A percentile compares a stretch with the other conserved stretches of the same genome.
Conservation (phyloP, 2,329 filamentous ascomycete genomes). For the Gremmenia infestans region DNA sequence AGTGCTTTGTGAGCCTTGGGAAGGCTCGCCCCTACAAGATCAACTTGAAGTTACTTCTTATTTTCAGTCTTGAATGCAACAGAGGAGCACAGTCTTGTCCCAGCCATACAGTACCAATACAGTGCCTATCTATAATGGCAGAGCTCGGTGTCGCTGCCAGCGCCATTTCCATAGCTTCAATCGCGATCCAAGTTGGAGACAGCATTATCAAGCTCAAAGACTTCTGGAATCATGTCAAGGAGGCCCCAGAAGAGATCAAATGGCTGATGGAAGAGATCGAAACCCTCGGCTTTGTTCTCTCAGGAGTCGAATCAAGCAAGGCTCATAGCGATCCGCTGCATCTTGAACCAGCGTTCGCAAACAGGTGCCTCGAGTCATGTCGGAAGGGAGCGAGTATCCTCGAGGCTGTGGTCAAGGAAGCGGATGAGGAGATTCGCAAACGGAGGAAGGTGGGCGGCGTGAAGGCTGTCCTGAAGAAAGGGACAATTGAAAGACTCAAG, state of each 20-base stretch:
- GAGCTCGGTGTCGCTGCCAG: background rate
- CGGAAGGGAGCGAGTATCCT: background rate
- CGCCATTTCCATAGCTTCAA: background rate
- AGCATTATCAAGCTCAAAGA: constrained; percentile 1
- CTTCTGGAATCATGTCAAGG: constrained; percentile 1
- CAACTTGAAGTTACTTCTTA: background rate
- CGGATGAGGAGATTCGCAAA: background rate
- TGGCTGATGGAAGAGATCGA: background rate
- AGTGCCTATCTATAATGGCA: background rate
- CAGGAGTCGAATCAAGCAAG: background rate
- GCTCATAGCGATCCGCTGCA: background rate
- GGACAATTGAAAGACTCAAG: constrained; percentile 1
- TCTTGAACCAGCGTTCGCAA: background rate
- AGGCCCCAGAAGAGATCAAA: constrained; percentile 2
- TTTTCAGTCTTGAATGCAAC: no score
- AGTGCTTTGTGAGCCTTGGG: background rate
- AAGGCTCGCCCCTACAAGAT: background rate
- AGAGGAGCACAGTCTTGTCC: no score
- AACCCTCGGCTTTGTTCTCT: background rate
- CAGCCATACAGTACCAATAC: background rate
- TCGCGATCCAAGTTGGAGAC: constrained; percentile 4
- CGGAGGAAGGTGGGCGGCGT: background rate
- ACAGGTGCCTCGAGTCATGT: background rate
- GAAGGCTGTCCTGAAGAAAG: background rate
- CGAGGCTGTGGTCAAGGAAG: background rate